A percentile compares a stretch with the other conserved stretches of the same genome.
Evolutionary conservation across 2,329 filamentous ascomycete genomes (phyloP).

Genomic region (Exophiala calicioides): DNA sequence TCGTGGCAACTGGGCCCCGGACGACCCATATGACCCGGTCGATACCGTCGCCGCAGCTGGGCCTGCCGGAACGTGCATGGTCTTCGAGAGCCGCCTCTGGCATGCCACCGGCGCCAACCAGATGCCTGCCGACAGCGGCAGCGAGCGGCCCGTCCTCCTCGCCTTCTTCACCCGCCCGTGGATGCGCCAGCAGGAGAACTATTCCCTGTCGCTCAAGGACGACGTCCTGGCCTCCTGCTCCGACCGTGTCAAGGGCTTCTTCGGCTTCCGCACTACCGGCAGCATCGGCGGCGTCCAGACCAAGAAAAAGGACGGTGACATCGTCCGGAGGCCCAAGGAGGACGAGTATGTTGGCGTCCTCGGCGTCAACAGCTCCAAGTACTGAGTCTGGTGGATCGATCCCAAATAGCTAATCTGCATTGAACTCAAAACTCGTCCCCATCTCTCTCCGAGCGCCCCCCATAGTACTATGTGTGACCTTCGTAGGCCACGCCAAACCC

Average conservation of each 20-base stretch:
- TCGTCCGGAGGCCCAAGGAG: slow-evolving; percentile 9
- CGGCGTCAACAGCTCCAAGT: slow-evolving; percentile 7
- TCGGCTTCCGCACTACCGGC: slow-evolving; percentile 11
- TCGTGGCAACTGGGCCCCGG: background rate
- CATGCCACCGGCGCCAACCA: slow-evolving; percentile 4
- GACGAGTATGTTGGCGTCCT: slow-evolving; percentile 13
- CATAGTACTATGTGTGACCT: no score
- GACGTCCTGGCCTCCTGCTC: slow-evolving; percentile 11
- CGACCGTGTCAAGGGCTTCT: slow-evolving; percentile 11
- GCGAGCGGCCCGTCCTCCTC: slow-evolving; percentile 5
- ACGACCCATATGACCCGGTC: background rate
- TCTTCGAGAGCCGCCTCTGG: slow-evolving; percentile 1
- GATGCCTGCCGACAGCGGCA: background rate
- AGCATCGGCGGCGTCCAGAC: slow-evolving; percentile 14
- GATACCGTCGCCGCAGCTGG: background rate
- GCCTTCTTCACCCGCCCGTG: slow-evolving; percentile 7
- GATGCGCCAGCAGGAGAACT: slow-evolving; percentile 10
- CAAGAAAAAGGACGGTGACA: slow-evolving; percentile 6
- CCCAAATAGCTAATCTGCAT: background rate
- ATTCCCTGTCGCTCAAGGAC: slow-evolving; percentile 2
- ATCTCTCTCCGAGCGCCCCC: background rate
- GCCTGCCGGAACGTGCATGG: slow-evolving; percentile 5
- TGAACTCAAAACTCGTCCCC: background rate
- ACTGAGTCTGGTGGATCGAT: background rate
- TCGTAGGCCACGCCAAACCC: no score